Evolutionary conservation across 306 rosid species (phyloP).

Genomic region (Senna tora): DNA sequence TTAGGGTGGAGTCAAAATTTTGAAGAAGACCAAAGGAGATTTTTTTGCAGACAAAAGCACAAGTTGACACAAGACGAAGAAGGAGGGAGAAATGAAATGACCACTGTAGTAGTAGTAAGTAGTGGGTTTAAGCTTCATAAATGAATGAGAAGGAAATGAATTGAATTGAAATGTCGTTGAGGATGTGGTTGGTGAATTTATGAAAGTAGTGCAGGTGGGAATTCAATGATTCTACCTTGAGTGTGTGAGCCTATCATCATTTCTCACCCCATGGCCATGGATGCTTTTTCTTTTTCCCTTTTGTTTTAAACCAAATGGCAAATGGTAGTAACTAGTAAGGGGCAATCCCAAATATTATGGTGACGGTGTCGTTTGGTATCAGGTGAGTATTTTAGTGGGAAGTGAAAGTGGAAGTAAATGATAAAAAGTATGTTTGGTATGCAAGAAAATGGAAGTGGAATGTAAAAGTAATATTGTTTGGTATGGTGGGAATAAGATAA

Average conservation of each 20-base stretch:
- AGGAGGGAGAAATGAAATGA: slow-evolving; percentile 37
- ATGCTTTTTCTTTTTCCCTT: too few relatives aligned
- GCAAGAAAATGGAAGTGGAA: too few relatives aligned
- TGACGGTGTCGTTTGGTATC: too few relatives aligned
- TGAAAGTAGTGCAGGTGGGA: slow-evolving; percentile 54
- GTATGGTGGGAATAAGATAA: too few relatives aligned
- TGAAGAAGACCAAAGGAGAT: slow-evolving; percentile 6
- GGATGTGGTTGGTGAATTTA: slow-evolving; percentile 61
- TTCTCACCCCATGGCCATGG: background rate
- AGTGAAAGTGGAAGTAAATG: too few relatives aligned
- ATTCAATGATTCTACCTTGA: slow-evolving; percentile 73
- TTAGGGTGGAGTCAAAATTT: slow-evolving; percentile 5
- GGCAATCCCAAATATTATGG: too few relatives aligned
- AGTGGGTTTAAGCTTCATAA: slow-evolving; percentile 46
- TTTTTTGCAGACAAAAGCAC: background rate
- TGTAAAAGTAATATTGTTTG: too few relatives aligned
- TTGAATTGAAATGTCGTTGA: slow-evolving; percentile 37
- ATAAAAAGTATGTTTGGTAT: too few relatives aligned
- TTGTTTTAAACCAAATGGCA: too few relatives aligned
- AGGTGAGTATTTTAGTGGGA: too few relatives aligned
- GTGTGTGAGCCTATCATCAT: slow-evolving; percentile 39
- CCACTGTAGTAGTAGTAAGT: background rate
- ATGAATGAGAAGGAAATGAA: slow-evolving; percentile 36
- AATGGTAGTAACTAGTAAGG: too few relatives aligned
- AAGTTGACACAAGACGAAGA: background rate